These are phyloP conservation scores for Beauveria scarabaeidicola DNA, from an alignment of 2,329 filamentous ascomycete genomes.

Conservation along the genomic window DNA sequence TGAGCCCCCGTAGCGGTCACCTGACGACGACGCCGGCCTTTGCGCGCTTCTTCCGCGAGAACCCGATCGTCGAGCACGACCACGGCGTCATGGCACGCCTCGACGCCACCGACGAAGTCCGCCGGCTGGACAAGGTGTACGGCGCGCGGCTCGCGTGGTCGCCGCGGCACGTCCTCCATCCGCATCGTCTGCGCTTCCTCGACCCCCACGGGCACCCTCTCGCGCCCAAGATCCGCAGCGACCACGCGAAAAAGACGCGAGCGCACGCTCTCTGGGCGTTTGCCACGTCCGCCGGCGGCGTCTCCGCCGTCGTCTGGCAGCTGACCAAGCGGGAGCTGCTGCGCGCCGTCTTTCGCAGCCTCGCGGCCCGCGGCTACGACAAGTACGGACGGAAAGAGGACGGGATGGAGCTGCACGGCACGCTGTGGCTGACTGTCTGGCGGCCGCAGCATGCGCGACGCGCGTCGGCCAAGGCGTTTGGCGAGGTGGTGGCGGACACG, in stretches of 20 bases:
- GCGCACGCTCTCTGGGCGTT: slow-evolving; percentile 27
- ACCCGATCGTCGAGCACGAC: slow-evolving; percentile 12
- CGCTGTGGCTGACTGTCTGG: slow-evolving; percentile 18
- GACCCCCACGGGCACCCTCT: slow-evolving; percentile 26
- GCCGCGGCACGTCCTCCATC: slow-evolving; percentile 24
- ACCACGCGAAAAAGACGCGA: slow-evolving; percentile 20
- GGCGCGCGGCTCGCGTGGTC: slow-evolving; percentile 20
- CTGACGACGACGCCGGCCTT: slow-evolving; percentile 16
- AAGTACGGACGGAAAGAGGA: slow-evolving; percentile 1
- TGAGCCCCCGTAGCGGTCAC: not conserved
- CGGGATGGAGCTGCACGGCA: slow-evolving; percentile 17
- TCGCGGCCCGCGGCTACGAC: slow-evolving; percentile 21
- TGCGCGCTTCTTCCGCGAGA: slow-evolving; percentile 1
- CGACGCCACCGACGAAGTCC: slow-evolving; percentile 4
- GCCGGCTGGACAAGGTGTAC: slow-evolving; percentile 15
- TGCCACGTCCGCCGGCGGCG: slow-evolving; percentile 12
- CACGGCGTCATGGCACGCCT: slow-evolving; percentile 5
- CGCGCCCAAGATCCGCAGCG: slow-evolving; percentile 16
- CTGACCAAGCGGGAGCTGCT: slow-evolving; percentile 20
- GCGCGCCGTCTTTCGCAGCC: slow-evolving; percentile 19
- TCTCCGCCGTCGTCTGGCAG: slow-evolving; percentile 19
- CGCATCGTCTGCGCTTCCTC: slow-evolving; percentile 25
- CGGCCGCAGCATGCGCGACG: slow-evolving; percentile 15
- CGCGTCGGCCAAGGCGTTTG: slow-evolving; percentile 16
- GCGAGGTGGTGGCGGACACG: slow-evolving; percentile 6